Conservation (phyloP, 768 basidiomycete species). For the Lactifluus volemus region DNA sequence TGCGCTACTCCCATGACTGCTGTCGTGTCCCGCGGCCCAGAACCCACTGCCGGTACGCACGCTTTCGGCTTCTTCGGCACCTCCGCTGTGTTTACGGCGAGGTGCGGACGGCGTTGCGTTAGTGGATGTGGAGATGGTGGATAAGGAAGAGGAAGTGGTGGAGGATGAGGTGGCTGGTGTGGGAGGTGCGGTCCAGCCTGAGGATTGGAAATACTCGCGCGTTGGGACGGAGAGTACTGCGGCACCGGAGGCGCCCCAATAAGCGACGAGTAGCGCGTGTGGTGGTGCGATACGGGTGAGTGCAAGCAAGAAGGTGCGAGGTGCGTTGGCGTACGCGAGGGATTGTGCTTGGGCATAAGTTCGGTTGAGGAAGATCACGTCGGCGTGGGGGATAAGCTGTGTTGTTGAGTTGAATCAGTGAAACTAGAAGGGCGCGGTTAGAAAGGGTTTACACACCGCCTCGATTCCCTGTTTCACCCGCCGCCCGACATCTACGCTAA, state of each 20-base stretch:
- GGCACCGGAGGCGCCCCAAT: conserved; percentile 74
- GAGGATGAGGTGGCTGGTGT: conserved; percentile 21
- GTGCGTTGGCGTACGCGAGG: conserved; percentile 50
- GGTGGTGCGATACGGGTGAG: conserved; percentile 56
- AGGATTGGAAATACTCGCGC: conserved; percentile 79
- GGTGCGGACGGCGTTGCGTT: not conserved
- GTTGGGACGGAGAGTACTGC: conserved; percentile 77
- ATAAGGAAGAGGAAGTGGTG: conserved; percentile 21
- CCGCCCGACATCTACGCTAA: conserved; percentile 72
- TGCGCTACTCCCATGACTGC: conserved; percentile 47
- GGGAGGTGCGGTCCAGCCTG: conserved; percentile 62
- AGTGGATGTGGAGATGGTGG: conserved; percentile 7
- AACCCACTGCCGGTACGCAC: conserved; percentile 68
- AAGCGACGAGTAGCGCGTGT: conserved; percentile 71
- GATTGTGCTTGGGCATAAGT: conserved; percentile 60
- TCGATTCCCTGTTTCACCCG: conserved; percentile 70
- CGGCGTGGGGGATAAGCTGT: conserved; percentile 74
- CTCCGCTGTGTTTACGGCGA: conserved; percentile 2
- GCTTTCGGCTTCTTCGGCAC: conserved; percentile 30
- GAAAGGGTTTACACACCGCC: conserved; percentile 43
- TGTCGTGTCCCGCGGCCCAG: conserved; percentile 50
- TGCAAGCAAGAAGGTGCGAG: conserved; percentile 71
- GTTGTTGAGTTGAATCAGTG: not conserved
- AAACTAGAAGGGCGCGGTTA: not conserved
- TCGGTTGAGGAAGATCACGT: conserved; percentile 72